phyloP scores from a whole-genome alignment of 495 filamentous ascomycete species.

The Durotheca rogersii region DNA sequence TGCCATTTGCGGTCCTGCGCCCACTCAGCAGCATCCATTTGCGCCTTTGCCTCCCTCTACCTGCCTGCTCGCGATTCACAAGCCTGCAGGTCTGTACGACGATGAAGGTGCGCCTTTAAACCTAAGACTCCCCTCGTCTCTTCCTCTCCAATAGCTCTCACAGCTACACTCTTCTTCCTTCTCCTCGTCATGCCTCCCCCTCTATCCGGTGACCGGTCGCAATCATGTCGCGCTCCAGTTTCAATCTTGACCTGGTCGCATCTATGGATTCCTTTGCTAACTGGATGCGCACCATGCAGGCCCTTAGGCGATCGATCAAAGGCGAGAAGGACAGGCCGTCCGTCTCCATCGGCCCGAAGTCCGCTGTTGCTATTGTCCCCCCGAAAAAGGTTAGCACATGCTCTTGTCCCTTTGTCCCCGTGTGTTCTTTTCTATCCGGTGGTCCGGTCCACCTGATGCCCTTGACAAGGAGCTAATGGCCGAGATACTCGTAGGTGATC shows the following conservation, averaged over 20 bases:
- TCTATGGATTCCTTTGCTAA: slow-evolving; percentile 33
- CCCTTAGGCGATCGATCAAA: slow-evolving; percentile 82
- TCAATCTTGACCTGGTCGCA: slow-evolving; percentile 18
- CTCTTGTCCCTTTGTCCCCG: slow-evolving; percentile 17
- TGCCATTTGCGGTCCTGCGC: slow-evolving; percentile 30
- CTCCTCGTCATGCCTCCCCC: slow-evolving; percentile 16
- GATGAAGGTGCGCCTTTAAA: slow-evolving; percentile 54
- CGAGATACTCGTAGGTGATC: slow-evolving; percentile 68
- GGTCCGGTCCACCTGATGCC: no score
- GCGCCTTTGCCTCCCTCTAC: slow-evolving; percentile 20
- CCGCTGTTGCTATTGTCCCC: slow-evolving; percentile 90
- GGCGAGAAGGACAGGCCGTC: slow-evolving; percentile 79
- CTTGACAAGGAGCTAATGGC: slow-evolving; percentile 31
- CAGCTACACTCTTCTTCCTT: slow-evolving; percentile 13
- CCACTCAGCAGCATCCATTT: slow-evolving; percentile 19
- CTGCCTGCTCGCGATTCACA: slow-evolving; percentile 20
- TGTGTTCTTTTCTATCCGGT: slow-evolving; percentile 23
- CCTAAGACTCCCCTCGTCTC: slow-evolving; percentile 18
- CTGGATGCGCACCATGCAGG: slow-evolving; percentile 56
- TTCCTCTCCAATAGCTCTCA: slow-evolving; percentile 25
- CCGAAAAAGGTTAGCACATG: slow-evolving; percentile 92
- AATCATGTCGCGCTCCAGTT: slow-evolving; percentile 30
- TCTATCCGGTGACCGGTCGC: slow-evolving; percentile 10
- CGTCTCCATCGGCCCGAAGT: slow-evolving; percentile 87
- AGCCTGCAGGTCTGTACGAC: slow-evolving; percentile 35